Evolutionary conservation across 2,329 filamentous ascomycete genomes (phyloP), one percentile per base, ranked within the genome.

Genomic region (Fusarium avenaceum): DNA sequence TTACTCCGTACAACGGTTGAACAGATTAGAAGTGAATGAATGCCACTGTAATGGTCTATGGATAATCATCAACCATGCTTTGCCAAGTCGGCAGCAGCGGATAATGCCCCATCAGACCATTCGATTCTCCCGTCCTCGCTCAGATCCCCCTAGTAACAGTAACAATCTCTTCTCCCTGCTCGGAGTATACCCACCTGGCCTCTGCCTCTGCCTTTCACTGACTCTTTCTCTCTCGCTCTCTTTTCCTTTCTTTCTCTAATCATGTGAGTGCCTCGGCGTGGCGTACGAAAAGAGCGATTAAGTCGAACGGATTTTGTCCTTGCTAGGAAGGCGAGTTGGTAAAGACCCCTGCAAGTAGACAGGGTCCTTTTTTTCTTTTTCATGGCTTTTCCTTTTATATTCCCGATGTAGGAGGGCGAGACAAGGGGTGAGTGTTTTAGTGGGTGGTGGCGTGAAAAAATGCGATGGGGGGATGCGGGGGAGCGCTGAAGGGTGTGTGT

Each of bases 221-320:
- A 6, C 30, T 33, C 13, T 30, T 5, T 30, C 19, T 39, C 20
- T 7, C 30, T 33, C 10, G 6, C 10, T 33, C 10, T 33, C 10
- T 33, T 15, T 33, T 33, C 30, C 19, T 39, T 11, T 7, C 26
- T 26, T 26, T 26, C 30, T 17, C 15, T 19, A 38, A 38, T 17
- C 20, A 69, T 64, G 67, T 67, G 67, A 70, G 67, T 54, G 35
- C 67, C 67, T 70, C 67, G 67, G 71, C 71, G 61, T 73, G 71
- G 71, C 71, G 71, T 47, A 48, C 57, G 39, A 48, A 55, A 47
- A 46, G 54, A 55, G 57, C 47, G 44, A 62, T 55, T 46, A 54
- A 61, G 42, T 33, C 22, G 39, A 43, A 26, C 52, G 49, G 51
- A 35, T 46, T 57, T 48, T 69, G 44, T 51, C 71, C 67, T 53